Conservation (phyloP, 2,329 filamentous ascomycete species). For the Scytalidium lignicola region DNA sequence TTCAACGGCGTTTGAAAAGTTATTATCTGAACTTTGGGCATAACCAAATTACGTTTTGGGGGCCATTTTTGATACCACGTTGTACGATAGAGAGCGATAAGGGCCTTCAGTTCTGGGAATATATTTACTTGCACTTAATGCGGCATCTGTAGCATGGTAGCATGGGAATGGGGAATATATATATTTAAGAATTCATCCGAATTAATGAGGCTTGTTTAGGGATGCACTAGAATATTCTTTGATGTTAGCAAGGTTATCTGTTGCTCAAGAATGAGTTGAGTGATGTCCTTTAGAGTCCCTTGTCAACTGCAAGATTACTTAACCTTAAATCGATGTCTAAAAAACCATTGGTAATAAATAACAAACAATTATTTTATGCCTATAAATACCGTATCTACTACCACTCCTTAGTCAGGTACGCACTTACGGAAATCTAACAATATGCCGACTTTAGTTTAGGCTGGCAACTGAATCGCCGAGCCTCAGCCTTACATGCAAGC, state of each 20-base stretch:
- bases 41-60: not conserved
- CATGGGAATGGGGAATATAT: not conserved
- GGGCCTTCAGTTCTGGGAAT: not conserved
- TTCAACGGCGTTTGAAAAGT: conserved; percentile 1
- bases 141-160: not conserved
- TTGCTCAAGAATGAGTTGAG: no score
- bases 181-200: no score
- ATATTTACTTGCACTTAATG: not conserved
- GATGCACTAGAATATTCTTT: no score
- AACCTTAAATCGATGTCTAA: not conserved
- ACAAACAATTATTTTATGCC: not conserved
- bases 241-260: no score
- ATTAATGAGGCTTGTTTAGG: no score
- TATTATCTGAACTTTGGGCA: not conserved
- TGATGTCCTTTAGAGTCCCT: no score
- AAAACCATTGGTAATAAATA: not conserved
- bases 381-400: not conserved
- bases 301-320: no score
- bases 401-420: not conserved
- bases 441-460: not conserved
- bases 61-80: conserved; percentile 17
- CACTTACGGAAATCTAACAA: not conserved
- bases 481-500: conserved; percentile 24
- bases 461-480: conserved; percentile 2
- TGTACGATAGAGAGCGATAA: conserved; percentile 14